These are phyloP conservation scores for Lachancea sp. DNA, from an alignment of 805 yeast species.

Conservation along the genomic window DNA sequence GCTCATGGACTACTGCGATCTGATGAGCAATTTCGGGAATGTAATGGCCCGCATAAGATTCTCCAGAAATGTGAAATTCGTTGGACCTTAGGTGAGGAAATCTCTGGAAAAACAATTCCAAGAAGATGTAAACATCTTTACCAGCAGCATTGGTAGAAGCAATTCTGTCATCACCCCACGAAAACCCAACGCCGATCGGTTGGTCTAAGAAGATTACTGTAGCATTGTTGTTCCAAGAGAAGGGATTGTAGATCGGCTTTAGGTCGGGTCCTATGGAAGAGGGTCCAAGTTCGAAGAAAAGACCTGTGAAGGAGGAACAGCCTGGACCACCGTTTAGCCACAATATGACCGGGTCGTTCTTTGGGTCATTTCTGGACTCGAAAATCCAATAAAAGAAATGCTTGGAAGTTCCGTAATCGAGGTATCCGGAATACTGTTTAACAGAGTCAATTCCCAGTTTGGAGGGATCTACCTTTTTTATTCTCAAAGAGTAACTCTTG, in stretches of 20 bases:
- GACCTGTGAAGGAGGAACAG: conserved; percentile 84
- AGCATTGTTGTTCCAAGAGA: conserved; percentile 90
- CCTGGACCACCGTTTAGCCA: conserved; percentile 98
- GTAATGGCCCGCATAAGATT: conserved; percentile 80
- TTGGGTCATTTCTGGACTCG: conserved; percentile 84
- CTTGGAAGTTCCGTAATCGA: conserved; percentile 70
- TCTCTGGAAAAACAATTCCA: conserved; percentile 74
- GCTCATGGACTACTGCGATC: conserved; percentile 35
- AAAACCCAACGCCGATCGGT: conserved; percentile 89
- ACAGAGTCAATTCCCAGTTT: conserved; percentile 70
- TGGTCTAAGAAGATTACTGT: conserved; percentile 88
- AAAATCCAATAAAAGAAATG: conserved; percentile 92
- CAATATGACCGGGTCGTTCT: conserved; percentile 72
- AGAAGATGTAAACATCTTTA: conserved; percentile 76
- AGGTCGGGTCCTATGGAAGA: conserved; percentile 59
- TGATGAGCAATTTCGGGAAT: conserved; percentile 64
- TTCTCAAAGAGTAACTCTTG: conserved; percentile 20
- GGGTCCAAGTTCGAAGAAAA: conserved; percentile 90
- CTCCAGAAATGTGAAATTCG: conserved; percentile 76
- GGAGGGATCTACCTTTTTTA: conserved; percentile 24
- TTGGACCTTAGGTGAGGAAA: conserved; percentile 63
- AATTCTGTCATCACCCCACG: conserved; percentile 62
- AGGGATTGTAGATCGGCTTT: conserved; percentile 70
- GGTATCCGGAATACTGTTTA: conserved; percentile 75
- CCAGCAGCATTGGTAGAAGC: conserved; percentile 76